Percentiles rank a stretch among this genome's conserved stretches.
phyloP scores from a whole-genome alignment of 106 monocot species.

The Posidonia australis region DNA sequence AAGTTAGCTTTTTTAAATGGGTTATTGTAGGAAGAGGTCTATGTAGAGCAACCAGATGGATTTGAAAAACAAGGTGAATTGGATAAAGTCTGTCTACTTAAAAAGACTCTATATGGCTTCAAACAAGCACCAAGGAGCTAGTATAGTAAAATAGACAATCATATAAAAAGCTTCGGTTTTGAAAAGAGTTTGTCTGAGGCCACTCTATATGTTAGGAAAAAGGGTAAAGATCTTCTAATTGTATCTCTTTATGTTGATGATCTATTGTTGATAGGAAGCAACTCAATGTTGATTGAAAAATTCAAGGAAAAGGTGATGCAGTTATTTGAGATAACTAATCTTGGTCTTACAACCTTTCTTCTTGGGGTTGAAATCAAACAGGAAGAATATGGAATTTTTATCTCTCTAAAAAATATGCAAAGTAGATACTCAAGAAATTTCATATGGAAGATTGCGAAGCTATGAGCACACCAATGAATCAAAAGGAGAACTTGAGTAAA shows the following conservation, averaged over 20 bases:
- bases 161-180: background rate
- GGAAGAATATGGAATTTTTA: background rate
- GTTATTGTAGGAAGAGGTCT: background rate
- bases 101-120: background rate
- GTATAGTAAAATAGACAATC: background rate
- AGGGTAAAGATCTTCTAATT: background rate
- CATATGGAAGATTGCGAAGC: no score
- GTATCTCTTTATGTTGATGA: background rate
- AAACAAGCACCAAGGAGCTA: background rate
- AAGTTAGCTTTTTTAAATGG: background rate
- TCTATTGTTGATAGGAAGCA: background rate
- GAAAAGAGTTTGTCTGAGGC: background rate
- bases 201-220: background rate
- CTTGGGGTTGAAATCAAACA: background rate
- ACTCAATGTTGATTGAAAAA: no score
- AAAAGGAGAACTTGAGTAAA: background rate
- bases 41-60: background rate
- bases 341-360: background rate
- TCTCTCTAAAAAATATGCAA: background rate
- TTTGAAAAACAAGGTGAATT: background rate
- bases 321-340: background rate
- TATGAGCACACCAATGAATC: no score
- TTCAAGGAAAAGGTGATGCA: no score
- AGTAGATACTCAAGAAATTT: background rate
- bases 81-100: background rate